These are phyloP conservation scores for Neospora caninum DNA, from an alignment of 169 alveolate genomes.

Conservation along the genomic window DNA sequence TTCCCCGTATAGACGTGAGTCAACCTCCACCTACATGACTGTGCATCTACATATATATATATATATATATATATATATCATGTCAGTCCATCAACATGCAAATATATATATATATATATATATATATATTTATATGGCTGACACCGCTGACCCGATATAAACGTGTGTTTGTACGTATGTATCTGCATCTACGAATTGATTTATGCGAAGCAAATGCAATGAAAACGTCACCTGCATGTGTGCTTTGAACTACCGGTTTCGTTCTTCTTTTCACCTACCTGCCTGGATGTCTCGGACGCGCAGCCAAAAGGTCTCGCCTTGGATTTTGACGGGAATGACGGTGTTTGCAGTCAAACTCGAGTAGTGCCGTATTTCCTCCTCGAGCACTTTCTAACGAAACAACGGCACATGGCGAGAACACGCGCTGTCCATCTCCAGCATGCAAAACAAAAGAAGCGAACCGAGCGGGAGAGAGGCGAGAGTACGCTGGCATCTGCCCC, in stretches of 20 bases:
- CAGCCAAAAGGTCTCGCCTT: neutral
- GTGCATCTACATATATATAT: too few species aligned
- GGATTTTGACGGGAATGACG: neutral
- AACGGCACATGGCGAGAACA: neutral
- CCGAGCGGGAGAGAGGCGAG: neutral
- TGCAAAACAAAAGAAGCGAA: neutral
- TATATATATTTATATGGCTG: too few species aligned
- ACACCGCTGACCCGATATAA: too few species aligned
- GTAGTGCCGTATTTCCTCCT: conserved; percentile 29
- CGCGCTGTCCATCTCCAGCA: neutral
- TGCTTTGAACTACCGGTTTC: too few species aligned
- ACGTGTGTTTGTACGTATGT: too few species aligned
- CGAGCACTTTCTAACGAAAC: neutral
- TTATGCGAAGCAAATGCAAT: too few species aligned
- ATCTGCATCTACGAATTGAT: too few species aligned
- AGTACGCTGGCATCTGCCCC: too few species aligned
- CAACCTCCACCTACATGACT: too few species aligned
- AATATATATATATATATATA: too few species aligned
- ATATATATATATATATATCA: neutral
- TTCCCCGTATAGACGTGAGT: neutral
- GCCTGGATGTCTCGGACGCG: neutral
- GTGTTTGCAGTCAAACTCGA: conserved; percentile 3
- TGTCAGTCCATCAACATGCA: neutral
- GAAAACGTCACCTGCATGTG: too few species aligned
- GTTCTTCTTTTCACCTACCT: conserved; percentile 25